phyloP scores from a whole-genome alignment of 345 rosid genomes.

The Fremontodendron californicum region DNA sequence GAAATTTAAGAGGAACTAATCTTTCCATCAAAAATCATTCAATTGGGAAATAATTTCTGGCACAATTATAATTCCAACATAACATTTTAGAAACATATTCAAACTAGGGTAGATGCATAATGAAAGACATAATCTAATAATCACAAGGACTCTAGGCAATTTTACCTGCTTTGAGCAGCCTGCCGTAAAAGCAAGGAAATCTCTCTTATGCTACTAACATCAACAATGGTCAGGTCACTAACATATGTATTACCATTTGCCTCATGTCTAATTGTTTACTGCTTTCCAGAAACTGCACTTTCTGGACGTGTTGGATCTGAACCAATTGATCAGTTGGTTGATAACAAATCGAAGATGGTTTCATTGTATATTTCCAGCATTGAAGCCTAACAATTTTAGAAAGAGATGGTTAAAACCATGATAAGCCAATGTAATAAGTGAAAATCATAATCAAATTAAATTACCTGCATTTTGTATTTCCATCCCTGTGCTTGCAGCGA shows the following conservation, averaged over 20 bases:
- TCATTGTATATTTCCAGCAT: slow-evolving; percentile 97
- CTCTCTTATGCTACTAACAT: slow-evolving; percentile 70
- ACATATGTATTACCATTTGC: slow-evolving; percentile 75
- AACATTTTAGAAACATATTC: too few relatives aligned
- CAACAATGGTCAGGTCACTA: slow-evolving; percentile 71
- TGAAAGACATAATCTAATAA: neutral
- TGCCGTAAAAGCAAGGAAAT: slow-evolving; percentile 68
- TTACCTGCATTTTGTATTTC: slow-evolving; percentile 94
- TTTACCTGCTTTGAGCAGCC: slow-evolving; percentile 92
- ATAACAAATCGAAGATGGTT: slow-evolving; percentile 72
- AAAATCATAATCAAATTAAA: neutral
- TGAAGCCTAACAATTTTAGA: slow-evolving; percentile 51
- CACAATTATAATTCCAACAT: neutral
- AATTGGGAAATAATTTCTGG: neutral
- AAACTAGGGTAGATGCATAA: neutral
- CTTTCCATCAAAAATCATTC: neutral
- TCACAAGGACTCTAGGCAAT: neutral
- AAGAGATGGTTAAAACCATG: neutral
- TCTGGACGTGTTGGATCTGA: slow-evolving; percentile 41
- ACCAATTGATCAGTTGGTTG: slow-evolving; percentile 38
- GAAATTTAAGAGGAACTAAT: neutral
- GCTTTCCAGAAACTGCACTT: slow-evolving; percentile 58
- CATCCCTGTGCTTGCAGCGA: slow-evolving; percentile 75
- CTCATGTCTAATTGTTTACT: slow-evolving; percentile 79
- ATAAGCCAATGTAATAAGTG: neutral